These are phyloP conservation scores for Davidsoniella neocaledoniae DNA, from an alignment of 2,329 filamentous ascomycete genomes.

Conservation along the genomic window DNA sequence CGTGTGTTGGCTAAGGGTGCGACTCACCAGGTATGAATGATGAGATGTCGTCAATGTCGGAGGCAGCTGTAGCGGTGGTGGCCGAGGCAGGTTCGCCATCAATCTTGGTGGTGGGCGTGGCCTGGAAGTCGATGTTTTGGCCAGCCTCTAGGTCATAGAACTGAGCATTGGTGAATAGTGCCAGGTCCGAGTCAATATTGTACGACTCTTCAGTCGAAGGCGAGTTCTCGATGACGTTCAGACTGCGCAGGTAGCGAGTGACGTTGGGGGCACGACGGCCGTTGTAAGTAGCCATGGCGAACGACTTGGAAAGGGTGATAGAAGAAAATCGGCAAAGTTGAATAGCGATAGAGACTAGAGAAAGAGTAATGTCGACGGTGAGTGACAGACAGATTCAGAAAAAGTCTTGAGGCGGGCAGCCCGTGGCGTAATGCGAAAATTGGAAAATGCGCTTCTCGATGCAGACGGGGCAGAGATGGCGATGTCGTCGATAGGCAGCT, in stretches of 20 bases:
- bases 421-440: too few relatives aligned
- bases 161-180: slow-evolving; percentile 66
- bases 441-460: too few relatives aligned
- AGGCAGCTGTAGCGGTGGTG: slow-evolving; percentile 8
- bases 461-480: too few relatives aligned
- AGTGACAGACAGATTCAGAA: not conserved
- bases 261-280: slow-evolving; percentile 72
- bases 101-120: slow-evolving; percentile 25
- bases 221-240: slow-evolving; percentile 53
- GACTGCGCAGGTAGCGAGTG: slow-evolving; percentile 72
- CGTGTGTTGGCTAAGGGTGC: not conserved
- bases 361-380: not conserved
- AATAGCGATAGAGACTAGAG: not conserved
- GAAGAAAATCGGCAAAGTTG: not conserved
- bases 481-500: too few relatives aligned
- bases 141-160: slow-evolving; percentile 65
- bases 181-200: slow-evolving; percentile 53
- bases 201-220: slow-evolving; percentile 38
- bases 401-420: too few relatives aligned
- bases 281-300: slow-evolving; percentile 47
- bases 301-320: not conserved
- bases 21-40: slow-evolving; percentile 15
- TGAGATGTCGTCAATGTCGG: slow-evolving; percentile 16
- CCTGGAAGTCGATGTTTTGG: slow-evolving; percentile 40
- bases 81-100: slow-evolving; percentile 20